phyloP scores from a whole-genome alignment of 169 alveolate genomes.

The Plasmodium relictum region DNA sequence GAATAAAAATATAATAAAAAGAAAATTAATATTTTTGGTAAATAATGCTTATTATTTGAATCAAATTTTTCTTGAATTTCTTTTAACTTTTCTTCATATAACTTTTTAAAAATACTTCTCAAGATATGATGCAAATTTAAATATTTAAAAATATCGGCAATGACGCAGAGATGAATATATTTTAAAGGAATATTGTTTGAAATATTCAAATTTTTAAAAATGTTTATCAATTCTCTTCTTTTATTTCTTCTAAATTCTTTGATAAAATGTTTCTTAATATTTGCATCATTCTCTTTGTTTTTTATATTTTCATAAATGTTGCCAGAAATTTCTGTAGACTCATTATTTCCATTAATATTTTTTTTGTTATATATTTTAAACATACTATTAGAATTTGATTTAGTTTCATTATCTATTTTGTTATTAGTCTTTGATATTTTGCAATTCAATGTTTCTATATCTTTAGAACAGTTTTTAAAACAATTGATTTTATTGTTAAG shows the following conservation, averaged over 20 bases:
- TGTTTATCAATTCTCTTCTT: constrained; percentile 19
- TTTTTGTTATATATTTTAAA: too few relatives aligned
- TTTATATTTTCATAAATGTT: too few relatives aligned
- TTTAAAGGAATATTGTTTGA: constrained; percentile 58
- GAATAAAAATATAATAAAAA: constrained; percentile 51
- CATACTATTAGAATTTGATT: too few relatives aligned
- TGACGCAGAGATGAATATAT: constrained; percentile 64
- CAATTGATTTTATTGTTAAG: too few relatives aligned
- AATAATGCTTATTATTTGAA: constrained; percentile 19
- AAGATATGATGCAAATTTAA: constrained; percentile 52
- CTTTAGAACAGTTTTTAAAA: too few relatives aligned
- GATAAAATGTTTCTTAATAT: neutral
- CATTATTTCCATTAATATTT: too few relatives aligned
- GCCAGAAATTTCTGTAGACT: too few relatives aligned
- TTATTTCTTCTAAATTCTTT: constrained; percentile 4
- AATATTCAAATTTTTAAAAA: constrained; percentile 10
- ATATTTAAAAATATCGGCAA: constrained; percentile 32
- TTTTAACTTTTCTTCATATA: constrained; percentile 50
- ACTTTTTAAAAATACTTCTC: constrained; percentile 17
- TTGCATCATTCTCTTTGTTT: neutral
- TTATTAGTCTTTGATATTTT: too few relatives aligned
- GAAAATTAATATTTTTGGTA: constrained; percentile 18
- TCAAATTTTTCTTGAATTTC: constrained; percentile 17
- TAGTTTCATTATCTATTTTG: too few relatives aligned
- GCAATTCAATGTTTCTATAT: too few relatives aligned